phyloP scores from a whole-genome alignment of 2,329 filamentous ascomycete genomes.

The Alternaria tenuissima region DNA sequence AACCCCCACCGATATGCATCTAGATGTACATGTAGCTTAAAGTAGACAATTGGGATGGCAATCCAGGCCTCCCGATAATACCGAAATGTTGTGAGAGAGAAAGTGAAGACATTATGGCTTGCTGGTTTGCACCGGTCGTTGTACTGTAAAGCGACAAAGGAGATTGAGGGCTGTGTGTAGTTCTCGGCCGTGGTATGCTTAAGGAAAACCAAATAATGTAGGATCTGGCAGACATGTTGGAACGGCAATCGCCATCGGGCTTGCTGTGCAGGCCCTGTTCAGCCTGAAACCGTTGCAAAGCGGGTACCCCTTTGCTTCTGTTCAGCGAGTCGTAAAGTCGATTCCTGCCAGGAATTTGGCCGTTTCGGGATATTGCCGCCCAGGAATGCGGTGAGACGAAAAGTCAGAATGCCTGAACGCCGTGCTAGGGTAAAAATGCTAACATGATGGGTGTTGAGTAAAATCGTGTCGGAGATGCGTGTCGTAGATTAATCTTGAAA shows the following conservation, averaged over 20 bases:
- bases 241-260: constrained; percentile 3
- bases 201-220: constrained; percentile 9
- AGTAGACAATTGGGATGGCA: constrained; percentile 16
- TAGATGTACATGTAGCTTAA: constrained; percentile 27
- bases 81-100: constrained; percentile 31
- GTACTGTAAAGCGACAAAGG: constrained; percentile 17
- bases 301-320: constrained; percentile 44
- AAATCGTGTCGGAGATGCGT: constrained; percentile 15
- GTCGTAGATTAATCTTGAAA: constrained; percentile 12
- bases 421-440: constrained; percentile 46
- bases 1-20: constrained; percentile 24
- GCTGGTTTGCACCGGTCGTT: constrained; percentile 24
- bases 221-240: neutral
- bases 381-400: constrained; percentile 29
- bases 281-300: constrained; percentile 40
- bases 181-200: neutral
- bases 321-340: constrained; percentile 32
- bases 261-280: constrained; percentile 31
- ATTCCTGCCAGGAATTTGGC: constrained; percentile 26
- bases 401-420: constrained; percentile 42
- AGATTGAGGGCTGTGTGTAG: neutral
- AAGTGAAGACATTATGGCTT: constrained; percentile 31
- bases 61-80: constrained; percentile 21
- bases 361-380: constrained; percentile 35
- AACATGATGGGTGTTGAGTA: constrained; percentile 26